Evolutionary conservation across 495 filamentous ascomycete genomes (phyloP).

Genomic region (Aspergillus avenaceus): DNA sequence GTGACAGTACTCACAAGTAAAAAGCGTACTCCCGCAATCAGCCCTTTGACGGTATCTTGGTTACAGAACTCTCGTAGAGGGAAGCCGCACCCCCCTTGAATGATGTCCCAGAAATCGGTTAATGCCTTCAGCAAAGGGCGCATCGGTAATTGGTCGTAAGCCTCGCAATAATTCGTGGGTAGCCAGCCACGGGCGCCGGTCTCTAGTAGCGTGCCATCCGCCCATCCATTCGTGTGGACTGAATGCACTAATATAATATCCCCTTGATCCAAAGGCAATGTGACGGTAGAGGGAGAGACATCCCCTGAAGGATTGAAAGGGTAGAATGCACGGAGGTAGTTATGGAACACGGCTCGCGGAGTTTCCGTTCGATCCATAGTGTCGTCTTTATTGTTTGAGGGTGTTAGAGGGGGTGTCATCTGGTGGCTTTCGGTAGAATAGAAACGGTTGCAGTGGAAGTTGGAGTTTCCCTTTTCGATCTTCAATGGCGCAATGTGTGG

Average conservation of each 20-base stretch:
- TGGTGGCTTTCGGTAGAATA: constrained; percentile 25
- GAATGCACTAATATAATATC: constrained; percentile 95
- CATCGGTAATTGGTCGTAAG: constrained; percentile 85
- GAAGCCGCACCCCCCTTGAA: constrained; percentile 62
- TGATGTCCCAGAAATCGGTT: constrained; percentile 88
- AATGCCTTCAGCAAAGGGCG: constrained; percentile 79
- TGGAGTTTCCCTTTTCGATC: constrained; percentile 60
- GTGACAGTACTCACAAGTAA: constrained; percentile 65
- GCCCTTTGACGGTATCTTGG: constrained; percentile 84
- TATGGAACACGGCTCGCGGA: constrained; percentile 72
- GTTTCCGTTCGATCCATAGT: constrained; percentile 43
- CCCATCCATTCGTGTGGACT: constrained; percentile 98
- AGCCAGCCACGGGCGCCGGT: constrained; percentile 92
- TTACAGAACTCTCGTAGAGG: constrained; percentile 72
- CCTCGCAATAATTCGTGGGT: constrained; percentile 96
- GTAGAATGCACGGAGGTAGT: constrained; percentile 94
- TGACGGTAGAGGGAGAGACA: constrained; percentile 73
- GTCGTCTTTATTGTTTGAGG: constrained; percentile 56
- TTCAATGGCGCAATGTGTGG: constrained; percentile 67
- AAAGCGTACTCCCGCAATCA: constrained; percentile 89
- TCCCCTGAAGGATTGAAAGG: constrained; percentile 78
- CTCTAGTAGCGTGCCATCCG: constrained; percentile 89
- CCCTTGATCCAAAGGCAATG: constrained; percentile 79
- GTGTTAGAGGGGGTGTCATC: constrained; percentile 72
- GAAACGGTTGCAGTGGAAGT: constrained; percentile 30